Evolutionary conservation across 345 rosid genomes (phyloP).

Genomic region (Aquilaria yunnanensis): DNA sequence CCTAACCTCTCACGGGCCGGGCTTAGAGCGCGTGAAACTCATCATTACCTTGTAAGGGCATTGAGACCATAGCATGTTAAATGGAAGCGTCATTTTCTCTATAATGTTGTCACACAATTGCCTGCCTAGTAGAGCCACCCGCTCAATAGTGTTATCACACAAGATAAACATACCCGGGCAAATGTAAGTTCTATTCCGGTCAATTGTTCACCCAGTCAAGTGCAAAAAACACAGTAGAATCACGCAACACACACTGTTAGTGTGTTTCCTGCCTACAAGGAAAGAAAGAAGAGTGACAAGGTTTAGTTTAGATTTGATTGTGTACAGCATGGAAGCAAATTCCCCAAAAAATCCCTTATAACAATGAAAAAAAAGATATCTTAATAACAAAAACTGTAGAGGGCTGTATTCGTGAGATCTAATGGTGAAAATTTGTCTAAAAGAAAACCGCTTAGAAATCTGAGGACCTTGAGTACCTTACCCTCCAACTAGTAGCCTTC

Average conservation of each 20-base stretch:
- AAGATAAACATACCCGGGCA: slow-evolving; percentile 13
- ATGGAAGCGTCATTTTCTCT: slow-evolving; percentile 6
- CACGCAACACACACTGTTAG: slow-evolving; percentile 16
- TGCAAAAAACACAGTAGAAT: slow-evolving; percentile 18
- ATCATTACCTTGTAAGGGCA: slow-evolving; percentile 7
- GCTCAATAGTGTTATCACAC: slow-evolving; percentile 19
- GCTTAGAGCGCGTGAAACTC: slow-evolving; percentile 14
- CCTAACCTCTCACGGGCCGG: slow-evolving; percentile 12
- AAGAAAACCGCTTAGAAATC: background rate
- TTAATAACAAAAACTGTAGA: slow-evolving; percentile 6
- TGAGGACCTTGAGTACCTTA: background rate
- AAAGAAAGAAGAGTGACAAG: slow-evolving; percentile 8
- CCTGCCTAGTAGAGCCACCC: slow-evolving; percentile 21
- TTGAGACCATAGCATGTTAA: slow-evolving; percentile 13
- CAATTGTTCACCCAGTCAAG: slow-evolving; percentile 17
- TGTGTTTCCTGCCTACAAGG: slow-evolving; percentile 17
- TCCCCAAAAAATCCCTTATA: slow-evolving; percentile 10
- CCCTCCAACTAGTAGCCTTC: too few relatives aligned
- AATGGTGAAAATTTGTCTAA: slow-evolving; percentile 4
- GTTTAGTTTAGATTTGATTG: slow-evolving; percentile 2
- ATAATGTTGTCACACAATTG: slow-evolving; percentile 18
- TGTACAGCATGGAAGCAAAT: slow-evolving; percentile 8
- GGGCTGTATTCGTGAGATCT: slow-evolving; percentile 10
- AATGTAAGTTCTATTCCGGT: slow-evolving; percentile 2
- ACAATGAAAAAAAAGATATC: slow-evolving; percentile 11